Conservation (phyloP, 1,284 basidiomycete species). For the Lignosus rhinocerotis region DNA sequence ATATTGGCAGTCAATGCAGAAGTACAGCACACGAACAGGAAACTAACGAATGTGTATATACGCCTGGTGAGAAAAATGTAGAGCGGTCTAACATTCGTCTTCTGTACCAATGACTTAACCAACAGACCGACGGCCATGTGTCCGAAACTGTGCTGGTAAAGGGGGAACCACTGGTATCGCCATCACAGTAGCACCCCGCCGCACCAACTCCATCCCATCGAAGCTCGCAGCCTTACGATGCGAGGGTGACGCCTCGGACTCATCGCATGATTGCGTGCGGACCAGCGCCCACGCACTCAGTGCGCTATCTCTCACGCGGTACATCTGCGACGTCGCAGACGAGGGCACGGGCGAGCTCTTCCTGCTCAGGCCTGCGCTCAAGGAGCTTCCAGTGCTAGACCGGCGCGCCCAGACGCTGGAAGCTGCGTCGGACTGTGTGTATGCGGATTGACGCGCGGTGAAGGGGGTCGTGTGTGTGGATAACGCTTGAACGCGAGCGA, state of each 20-base stretch:
- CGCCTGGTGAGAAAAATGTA: too few species aligned
- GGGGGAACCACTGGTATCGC: background rate
- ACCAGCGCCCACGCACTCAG: slow-evolving; percentile 8
- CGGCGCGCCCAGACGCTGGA: slow-evolving; percentile 14
- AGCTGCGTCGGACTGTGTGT: slow-evolving; percentile 3
- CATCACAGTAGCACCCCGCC: background rate
- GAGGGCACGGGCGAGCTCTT: slow-evolving; percentile 13
- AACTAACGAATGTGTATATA: too few species aligned
- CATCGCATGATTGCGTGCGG: background rate
- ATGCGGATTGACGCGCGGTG: background rate
- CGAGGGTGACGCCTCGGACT: background rate
- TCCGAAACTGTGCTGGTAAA: background rate
- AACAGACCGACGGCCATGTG: background rate
- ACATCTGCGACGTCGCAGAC: slow-evolving; percentile 17
- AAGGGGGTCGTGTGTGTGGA: background rate
- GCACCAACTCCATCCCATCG: background rate
- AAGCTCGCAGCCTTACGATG: slow-evolving; percentile 1
- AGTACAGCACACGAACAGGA: too few species aligned
- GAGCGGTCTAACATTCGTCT: too few species aligned
- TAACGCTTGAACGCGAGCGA: background rate
- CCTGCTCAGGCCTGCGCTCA: background rate
- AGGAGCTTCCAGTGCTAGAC: slow-evolving; percentile 1
- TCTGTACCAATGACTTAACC: background rate
- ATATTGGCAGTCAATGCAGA: too few species aligned
- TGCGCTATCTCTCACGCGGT: slow-evolving; percentile 15